These are phyloP conservation scores for Sphaerulina vaccinii DNA, from an alignment of 2,329 filamentous ascomycete species.

Conservation along the genomic window DNA sequence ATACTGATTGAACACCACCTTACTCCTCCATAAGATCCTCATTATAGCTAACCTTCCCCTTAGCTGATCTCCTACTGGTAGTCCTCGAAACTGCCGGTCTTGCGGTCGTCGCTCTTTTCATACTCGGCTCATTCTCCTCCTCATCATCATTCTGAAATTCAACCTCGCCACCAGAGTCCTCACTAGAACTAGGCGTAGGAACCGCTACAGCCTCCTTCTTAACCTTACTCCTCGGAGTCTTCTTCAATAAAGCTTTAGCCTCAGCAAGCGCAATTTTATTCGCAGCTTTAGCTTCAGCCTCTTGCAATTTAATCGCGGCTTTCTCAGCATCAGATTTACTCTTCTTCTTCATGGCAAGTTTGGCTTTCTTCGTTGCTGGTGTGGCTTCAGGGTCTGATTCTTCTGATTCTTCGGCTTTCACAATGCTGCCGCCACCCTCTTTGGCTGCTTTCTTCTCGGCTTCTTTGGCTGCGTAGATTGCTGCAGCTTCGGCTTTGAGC, in stretches of 20 bases:
- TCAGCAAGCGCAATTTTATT: slow-evolving; percentile 6
- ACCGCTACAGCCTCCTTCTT: slow-evolving; percentile 22
- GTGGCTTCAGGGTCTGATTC: slow-evolving; percentile 38
- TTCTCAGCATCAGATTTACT: slow-evolving; percentile 27
- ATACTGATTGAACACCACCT: too few relatives aligned
- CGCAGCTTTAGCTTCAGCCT: slow-evolving; percentile 16
- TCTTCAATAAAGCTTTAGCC: slow-evolving; percentile 7
- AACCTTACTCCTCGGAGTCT: slow-evolving; percentile 12
- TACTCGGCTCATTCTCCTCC: slow-evolving; percentile 3
- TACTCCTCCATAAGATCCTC: slow-evolving; percentile 16
- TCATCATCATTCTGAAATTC: slow-evolving; percentile 13
- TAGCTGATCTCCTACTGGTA: slow-evolving; percentile 19
- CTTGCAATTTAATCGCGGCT: slow-evolving; percentile 23
- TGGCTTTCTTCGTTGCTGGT: slow-evolving; percentile 43
- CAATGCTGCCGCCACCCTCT: slow-evolving; percentile 17
- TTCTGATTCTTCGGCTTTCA: slow-evolving; percentile 29
- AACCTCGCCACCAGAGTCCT: slow-evolving; percentile 12
- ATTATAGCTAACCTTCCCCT: slow-evolving; percentile 23
- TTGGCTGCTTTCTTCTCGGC: slow-evolving; percentile 31
- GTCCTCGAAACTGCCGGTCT: slow-evolving; percentile 17
- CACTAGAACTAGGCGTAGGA: slow-evolving; percentile 22
- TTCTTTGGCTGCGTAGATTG: slow-evolving; percentile 29
- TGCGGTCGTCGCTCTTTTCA: background rate
- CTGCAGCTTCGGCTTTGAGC: slow-evolving; percentile 36
- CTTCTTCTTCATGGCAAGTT: slow-evolving; percentile 36